Evolutionary conservation across 768 basidiomycete species (phyloP), one percentile per base, ranked within the genome.

Genomic region (Boletus rex-veris): DNA sequence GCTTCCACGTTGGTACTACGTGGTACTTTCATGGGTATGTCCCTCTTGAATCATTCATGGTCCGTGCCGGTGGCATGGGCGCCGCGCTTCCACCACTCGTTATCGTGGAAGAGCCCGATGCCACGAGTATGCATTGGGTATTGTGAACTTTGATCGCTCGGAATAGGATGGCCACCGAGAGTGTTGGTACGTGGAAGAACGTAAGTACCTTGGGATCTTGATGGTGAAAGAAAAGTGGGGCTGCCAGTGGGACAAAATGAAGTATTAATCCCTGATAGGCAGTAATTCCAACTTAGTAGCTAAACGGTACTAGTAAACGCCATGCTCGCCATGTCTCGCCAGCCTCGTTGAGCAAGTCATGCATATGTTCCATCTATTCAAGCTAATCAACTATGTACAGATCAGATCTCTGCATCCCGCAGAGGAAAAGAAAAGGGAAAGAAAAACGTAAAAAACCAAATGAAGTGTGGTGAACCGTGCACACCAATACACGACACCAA

Each of bases 401-500:
- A 42, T 50, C 62, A 55, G 33, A 42, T 50, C 33, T 26, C 44
- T 19, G 21, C 37, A 41, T 41, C 26, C 45, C 24, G 28, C 37
- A 19, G 43, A 12, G 40, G 24, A 45, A 36, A 52, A 39, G 41
- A 24, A 57, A 11, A 41, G 11, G 37, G 16, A 45, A 31, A 50
- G 41, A 39, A 14, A 53, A 14, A 40, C 14, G 5, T 16, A 21
- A 35, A 24, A 41, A 57, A 44, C 16, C 37, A 52, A 44, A 67
- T 64, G 58, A 33, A 56, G 47, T 48, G 45, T 35, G 8, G 39
- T 45, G 43, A 37, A 52, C 18, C 1, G 24, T 28, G 44, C 37
- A 42, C 33, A 18, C 19, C 45, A 42, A 40, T 53, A 55, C 62
- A 50, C 50, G 19, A 50, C 54, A 47, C 58, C 54, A 36, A 63